A percentile compares a stretch with the other conserved stretches of the same genome.
Conservation (phyloP, 75 land plant species). For the Picea glauca region DNA sequence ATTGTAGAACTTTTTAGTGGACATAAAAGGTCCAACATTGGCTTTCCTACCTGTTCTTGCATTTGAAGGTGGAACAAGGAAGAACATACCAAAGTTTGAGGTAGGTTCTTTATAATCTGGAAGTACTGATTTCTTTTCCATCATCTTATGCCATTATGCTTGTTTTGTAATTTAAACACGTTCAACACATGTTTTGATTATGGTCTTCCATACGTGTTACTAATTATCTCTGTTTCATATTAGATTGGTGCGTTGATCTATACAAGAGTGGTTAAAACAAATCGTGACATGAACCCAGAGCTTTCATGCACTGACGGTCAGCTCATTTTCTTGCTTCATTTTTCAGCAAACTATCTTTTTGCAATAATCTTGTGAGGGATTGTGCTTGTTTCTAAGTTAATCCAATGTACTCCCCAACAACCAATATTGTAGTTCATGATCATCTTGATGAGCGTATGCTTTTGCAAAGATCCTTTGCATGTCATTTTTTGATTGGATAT, state of each 20-base stretch:
- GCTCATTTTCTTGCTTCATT: conserved; percentile 5
- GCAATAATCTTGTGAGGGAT: not conserved
- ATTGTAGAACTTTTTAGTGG: conserved; percentile 73
- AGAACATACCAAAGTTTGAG: conserved; percentile 91
- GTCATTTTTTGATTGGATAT: too few relatives aligned
- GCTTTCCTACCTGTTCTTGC: conserved; percentile 85
- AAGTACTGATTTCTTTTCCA: not conserved
- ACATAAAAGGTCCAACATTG: conserved; percentile 75
- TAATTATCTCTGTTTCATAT: not conserved
- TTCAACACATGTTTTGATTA: not conserved
- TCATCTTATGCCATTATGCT: not conserved
- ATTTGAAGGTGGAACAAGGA: conserved; percentile 96
- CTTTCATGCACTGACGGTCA: conserved; percentile 83
- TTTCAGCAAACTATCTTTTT: not conserved
- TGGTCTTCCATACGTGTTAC: not conserved
- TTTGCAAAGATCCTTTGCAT: not conserved
- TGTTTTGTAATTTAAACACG: not conserved
- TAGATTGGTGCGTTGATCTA: conserved; percentile 81
- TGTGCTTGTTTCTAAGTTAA: not conserved
- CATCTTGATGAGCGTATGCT: not conserved
- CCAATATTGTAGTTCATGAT: not conserved
- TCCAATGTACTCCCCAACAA: not conserved
- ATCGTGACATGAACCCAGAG: conserved; percentile 88
- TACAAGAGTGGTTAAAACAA: conserved; percentile 86
- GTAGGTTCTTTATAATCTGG: conserved; percentile 15